Conservation (phyloP, 176 grass and related monocot species). For the Oryza glumipatula region DNA sequence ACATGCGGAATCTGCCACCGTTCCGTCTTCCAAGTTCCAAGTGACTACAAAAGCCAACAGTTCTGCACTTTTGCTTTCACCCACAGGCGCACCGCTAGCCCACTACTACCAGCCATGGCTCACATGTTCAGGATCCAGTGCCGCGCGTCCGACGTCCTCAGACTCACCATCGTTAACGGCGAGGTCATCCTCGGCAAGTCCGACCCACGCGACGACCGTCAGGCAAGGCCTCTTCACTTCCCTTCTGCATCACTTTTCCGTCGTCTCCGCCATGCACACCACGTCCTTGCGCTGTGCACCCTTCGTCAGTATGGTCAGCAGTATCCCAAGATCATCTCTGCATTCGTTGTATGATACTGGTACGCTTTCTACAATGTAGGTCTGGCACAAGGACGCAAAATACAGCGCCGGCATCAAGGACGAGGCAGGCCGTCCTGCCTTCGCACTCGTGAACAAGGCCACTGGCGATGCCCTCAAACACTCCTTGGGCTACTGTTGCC, state of each 20-base stretch:
- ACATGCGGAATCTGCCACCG: too few species aligned
- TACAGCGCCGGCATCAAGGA: constrained; percentile 58
- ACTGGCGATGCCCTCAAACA: constrained; percentile 41
- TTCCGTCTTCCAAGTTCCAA: not conserved
- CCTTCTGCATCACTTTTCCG: not conserved
- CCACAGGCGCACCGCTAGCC: too few species aligned
- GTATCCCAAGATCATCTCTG: not conserved
- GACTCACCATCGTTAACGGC: constrained; percentile 44
- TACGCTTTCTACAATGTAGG: not conserved
- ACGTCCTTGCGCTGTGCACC: too few species aligned
- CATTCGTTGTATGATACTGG: too few species aligned
- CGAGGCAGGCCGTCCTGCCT: constrained; percentile 49
- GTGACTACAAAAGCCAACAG: not conserved
- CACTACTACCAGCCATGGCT: not conserved
- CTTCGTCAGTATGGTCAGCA: not conserved
- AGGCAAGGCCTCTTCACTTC: constrained; percentile 16
- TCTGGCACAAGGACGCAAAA: constrained; percentile 51
- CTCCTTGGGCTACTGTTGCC: too few species aligned
- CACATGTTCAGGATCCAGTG: constrained; percentile 51
- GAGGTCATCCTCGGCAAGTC: constrained; percentile 39
- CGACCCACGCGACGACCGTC: constrained; percentile 33
- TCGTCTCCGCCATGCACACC: not conserved
- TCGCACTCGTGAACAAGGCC: constrained; percentile 57
- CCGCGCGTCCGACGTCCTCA: constrained; percentile 37
- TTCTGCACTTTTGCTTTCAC: not conserved